phyloP scores from a whole-genome alignment of 2,329 filamentous ascomycete genomes.

The Bretziella fagacearum region DNA sequence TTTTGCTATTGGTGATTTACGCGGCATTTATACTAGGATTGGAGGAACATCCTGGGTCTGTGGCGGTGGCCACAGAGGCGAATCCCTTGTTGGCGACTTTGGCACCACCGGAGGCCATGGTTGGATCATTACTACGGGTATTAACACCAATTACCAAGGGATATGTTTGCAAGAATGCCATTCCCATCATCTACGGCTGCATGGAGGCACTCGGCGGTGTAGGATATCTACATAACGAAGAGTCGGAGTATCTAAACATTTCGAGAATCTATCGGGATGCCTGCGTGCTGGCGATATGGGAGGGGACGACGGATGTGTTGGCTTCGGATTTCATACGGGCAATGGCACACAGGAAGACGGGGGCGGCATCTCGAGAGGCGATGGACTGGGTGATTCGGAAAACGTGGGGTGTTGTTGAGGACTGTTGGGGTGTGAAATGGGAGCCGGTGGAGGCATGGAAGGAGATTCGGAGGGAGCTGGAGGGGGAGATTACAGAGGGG shows the following conservation, averaged over 20 bases:
- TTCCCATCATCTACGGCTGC: slow-evolving; percentile 34
- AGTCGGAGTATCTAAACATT: slow-evolving; percentile 48
- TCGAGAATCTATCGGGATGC: slow-evolving; percentile 49
- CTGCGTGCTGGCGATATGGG: slow-evolving; percentile 49
- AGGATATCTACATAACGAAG: slow-evolving; percentile 44
- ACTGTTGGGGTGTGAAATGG: slow-evolving; percentile 20
- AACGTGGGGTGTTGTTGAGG: slow-evolving; percentile 18
- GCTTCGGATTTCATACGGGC: slow-evolving; percentile 34
- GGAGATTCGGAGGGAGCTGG: slow-evolving; percentile 24
- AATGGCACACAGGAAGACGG: slow-evolving; percentile 28
- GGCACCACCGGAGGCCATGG: slow-evolving; percentile 22
- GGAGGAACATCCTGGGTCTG: slow-evolving; percentile 28
- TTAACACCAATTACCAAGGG: slow-evolving; percentile 45
- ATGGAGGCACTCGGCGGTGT: slow-evolving; percentile 52
- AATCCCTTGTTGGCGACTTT: slow-evolving; percentile 16
- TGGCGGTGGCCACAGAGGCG: neutral
- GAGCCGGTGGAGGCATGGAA: slow-evolving; percentile 26
- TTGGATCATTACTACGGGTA: slow-evolving; percentile 33
- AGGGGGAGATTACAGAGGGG: slow-evolving; percentile 21
- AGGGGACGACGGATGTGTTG: slow-evolving; percentile 57
- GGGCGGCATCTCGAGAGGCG: slow-evolving; percentile 24
- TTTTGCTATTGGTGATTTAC: slow-evolving; percentile 39
- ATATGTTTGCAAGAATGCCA: slow-evolving; percentile 33
- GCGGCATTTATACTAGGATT: slow-evolving; percentile 37
- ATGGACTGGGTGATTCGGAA: slow-evolving; percentile 26